A percentile compares a stretch with the other conserved stretches of the same genome.
These are phyloP conservation scores for Arachis monticola DNA, from an alignment of 331 rosid genomes.

Conservation along the genomic window DNA sequence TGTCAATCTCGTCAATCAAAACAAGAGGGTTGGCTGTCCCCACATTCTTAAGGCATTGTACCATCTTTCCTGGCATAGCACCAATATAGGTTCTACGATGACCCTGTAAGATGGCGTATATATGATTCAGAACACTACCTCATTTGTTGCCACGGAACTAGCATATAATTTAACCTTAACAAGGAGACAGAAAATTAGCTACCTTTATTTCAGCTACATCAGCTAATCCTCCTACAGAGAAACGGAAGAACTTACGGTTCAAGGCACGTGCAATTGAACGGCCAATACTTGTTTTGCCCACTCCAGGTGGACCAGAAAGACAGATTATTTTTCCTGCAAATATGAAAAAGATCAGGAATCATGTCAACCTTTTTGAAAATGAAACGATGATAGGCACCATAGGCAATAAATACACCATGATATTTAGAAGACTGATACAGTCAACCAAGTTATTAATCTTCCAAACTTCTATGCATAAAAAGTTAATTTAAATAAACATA, in stretches of 20 bases:
- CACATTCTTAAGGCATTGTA: conserved; percentile 96
- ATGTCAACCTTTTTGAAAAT: background rate
- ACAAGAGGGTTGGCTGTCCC: conserved; percentile 98
- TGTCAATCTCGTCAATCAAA: conserved; percentile 97
- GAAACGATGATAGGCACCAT: conserved; percentile 31
- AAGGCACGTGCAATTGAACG: conserved; percentile 99
- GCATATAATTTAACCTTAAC: conserved; percentile 24
- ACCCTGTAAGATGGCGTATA: conserved; percentile 66
- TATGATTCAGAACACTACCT: conserved; percentile 27
- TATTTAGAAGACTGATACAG: conserved; percentile 27
- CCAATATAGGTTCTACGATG: conserved; percentile 99
- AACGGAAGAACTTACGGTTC: conserved; percentile 92
- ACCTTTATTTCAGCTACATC: conserved; percentile 99
- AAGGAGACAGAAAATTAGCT: conserved; percentile 34
- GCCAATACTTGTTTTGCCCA: conserved; percentile 99
- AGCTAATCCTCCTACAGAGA: conserved; percentile 97
- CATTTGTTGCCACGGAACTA: conserved; percentile 3
- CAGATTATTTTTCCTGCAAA: conserved; percentile 92
- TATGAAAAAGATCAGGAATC: conserved; percentile 38
- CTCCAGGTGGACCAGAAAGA: conserved; percentile 99
- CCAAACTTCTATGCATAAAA: background rate
- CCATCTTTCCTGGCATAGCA: conserved; percentile 99
- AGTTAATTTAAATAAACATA: background rate
- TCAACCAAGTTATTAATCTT: conserved; percentile 4
- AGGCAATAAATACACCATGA: conserved; percentile 24